phyloP scores from a whole-genome alignment of 768 basidiomycete genomes.

The Glaciozyma antarctica region DNA sequence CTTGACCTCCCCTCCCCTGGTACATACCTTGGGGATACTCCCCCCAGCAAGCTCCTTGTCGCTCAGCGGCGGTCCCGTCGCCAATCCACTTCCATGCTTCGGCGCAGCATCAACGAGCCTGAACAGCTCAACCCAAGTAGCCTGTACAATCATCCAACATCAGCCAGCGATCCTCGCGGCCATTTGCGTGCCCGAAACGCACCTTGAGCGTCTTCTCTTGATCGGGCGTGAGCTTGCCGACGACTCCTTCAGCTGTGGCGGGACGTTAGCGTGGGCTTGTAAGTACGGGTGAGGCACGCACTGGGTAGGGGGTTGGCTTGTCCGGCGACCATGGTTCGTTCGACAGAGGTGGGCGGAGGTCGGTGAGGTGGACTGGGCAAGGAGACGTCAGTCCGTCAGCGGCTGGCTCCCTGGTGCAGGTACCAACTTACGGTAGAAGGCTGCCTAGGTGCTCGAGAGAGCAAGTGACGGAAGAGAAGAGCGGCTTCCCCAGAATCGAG shows the following conservation, averaged over 20 bases:
- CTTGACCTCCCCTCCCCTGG: neutral
- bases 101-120: slow-evolving; percentile 22
- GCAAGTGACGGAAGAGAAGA: too few relatives aligned
- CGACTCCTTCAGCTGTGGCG: slow-evolving; percentile 20
- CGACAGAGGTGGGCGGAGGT: neutral
- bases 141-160: neutral
- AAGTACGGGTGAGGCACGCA: neutral
- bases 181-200: neutral
- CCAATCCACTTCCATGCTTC: slow-evolving; percentile 3
- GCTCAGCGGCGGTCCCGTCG: neutral
- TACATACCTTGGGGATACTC: slow-evolving; percentile 16
- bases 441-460: too few relatives aligned
- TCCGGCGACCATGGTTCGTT: neutral
- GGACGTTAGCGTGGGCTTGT: neutral
- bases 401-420: too few relatives aligned
- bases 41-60: slow-evolving; percentile 12
- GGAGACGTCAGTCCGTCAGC: neutral
- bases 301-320: neutral
- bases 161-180: neutral
- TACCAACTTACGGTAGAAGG: too few relatives aligned
- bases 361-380: too few relatives aligned
- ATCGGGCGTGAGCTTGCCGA: slow-evolving; percentile 17
- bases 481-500: too few relatives aligned
- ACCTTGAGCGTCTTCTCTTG: slow-evolving; percentile 19
- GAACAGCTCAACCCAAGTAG: slow-evolving; percentile 18